Evolutionary conservation across 164 flowering plant species (phyloP).

Genomic region (Aristolochia californica): DNA sequence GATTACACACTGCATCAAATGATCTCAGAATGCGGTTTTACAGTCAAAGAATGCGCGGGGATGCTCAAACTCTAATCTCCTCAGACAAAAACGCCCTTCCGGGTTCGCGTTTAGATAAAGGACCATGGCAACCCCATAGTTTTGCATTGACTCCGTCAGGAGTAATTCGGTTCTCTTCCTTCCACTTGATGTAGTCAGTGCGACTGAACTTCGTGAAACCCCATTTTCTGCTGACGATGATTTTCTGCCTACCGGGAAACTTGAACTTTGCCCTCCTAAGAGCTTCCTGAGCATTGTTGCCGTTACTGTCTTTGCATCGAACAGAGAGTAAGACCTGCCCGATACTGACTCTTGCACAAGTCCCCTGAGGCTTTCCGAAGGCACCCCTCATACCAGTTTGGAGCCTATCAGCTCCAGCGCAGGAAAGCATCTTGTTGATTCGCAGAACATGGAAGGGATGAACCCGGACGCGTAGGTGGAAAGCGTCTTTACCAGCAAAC

Average conservation of each 20-base stretch:
- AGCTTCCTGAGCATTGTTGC: slow-evolving; percentile 23
- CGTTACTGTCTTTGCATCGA: slow-evolving; percentile 25
- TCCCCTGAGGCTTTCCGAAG: slow-evolving; percentile 29
- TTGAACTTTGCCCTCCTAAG: slow-evolving; percentile 26
- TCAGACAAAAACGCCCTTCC: slow-evolving; percentile 14
- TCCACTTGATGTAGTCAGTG: slow-evolving; percentile 34
- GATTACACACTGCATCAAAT: too few relatives aligned
- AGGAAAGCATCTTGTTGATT: slow-evolving; percentile 35
- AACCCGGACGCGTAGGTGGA: slow-evolving; percentile 25
- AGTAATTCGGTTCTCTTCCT: slow-evolving; percentile 29
- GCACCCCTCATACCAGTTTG: slow-evolving; percentile 37
- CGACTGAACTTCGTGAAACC: slow-evolving; percentile 24
- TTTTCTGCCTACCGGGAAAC: slow-evolving; percentile 34
- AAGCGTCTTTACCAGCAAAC: slow-evolving; percentile 29
- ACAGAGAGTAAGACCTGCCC: slow-evolving; percentile 28
- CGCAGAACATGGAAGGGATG: slow-evolving; percentile 32
- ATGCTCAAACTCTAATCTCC: too few relatives aligned
- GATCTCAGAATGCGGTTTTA: too few relatives aligned
- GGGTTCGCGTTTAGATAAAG: slow-evolving; percentile 13
- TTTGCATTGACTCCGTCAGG: slow-evolving; percentile 51
- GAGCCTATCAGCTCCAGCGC: slow-evolving; percentile 36
- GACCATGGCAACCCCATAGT: slow-evolving; percentile 38
- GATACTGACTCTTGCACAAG: slow-evolving; percentile 25
- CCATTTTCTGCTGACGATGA: slow-evolving; percentile 31
- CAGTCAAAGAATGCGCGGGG: too few relatives aligned